A percentile compares a stretch with the other conserved stretches of the same genome.
Evolutionary conservation across 2,329 filamentous ascomycete species (phyloP).

Genomic region (Orbilia brochopaga): DNA sequence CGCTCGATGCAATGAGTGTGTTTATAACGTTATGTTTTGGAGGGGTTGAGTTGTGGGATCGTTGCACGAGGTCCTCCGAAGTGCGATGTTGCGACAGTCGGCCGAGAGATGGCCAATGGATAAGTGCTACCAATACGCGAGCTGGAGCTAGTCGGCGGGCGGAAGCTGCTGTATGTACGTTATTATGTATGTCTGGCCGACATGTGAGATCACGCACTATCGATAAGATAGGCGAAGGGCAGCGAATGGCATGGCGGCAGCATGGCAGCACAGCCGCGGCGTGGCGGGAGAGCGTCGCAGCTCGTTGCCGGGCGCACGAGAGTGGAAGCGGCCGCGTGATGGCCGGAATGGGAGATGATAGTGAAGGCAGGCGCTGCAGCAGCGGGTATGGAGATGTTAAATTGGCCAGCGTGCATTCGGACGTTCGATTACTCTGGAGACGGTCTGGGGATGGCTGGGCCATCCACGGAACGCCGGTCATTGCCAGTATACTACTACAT

Average conservation of each 20-base stretch:
- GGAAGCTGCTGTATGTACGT: too few species aligned
- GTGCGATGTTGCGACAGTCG: background rate
- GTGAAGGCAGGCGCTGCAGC: background rate
- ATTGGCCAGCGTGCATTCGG: too few species aligned
- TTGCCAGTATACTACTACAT: background rate
- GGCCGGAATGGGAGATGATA: background rate
- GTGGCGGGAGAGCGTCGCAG: too few species aligned
- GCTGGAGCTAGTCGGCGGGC: too few species aligned
- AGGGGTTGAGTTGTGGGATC: background rate
- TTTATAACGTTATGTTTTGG: background rate
- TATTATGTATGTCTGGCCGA: too few species aligned
- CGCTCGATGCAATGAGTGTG: background rate
- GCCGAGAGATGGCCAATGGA: conserved; percentile 1
- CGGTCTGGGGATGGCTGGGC: background rate
- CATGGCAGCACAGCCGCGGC: too few species aligned
- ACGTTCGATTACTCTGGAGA: background rate
- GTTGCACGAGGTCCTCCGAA: background rate
- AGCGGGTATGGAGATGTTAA: too few species aligned
- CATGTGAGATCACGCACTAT: too few species aligned
- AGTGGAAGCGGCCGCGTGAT: background rate
- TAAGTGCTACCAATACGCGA: too few species aligned
- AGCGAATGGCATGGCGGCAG: too few species aligned
- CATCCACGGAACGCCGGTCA: background rate
- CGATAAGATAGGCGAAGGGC: too few species aligned
- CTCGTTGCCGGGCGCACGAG: background rate